phyloP scores from a whole-genome alignment of 176 grass and related monocot genomes.

The Paspalum vaginatum region DNA sequence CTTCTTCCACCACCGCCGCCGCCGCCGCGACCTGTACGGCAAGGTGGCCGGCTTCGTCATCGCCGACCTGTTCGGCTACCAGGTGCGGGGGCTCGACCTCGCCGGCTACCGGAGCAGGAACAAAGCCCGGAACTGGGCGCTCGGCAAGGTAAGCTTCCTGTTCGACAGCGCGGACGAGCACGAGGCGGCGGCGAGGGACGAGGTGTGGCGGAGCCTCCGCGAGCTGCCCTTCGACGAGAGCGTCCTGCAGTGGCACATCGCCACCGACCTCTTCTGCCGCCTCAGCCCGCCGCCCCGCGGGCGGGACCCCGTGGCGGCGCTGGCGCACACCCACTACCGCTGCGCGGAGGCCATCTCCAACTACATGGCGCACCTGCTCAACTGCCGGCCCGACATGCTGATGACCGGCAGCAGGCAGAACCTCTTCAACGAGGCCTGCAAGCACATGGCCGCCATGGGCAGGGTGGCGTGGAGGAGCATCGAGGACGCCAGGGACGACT shows the following conservation, averaged over 20 bases:
- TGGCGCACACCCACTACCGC: no score
- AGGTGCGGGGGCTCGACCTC: no score
- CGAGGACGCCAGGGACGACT: not conserved
- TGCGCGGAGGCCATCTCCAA: not conserved
- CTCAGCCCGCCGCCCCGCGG: not conserved
- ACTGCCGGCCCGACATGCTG: not conserved
- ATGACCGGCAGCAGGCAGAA: not conserved
- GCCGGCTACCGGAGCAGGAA: no score
- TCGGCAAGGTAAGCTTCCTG: no score
- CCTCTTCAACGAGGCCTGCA: not conserved
- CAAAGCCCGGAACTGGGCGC: no score
- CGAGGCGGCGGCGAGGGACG: not conserved
- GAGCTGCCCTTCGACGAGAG: not conserved
- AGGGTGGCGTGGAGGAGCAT: not conserved
- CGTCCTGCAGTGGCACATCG: not conserved
- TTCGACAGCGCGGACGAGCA: not conserved
- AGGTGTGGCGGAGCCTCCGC: not conserved
- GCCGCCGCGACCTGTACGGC: no score
- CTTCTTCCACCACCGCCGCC: no score
- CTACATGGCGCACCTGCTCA: not conserved
- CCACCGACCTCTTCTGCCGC: conserved; percentile 16
- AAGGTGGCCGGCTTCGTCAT: no score
- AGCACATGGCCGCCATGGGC: no score
- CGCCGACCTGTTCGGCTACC: no score
- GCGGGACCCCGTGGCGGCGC: no score